A percentile compares a stretch with the other conserved stretches of the same genome.
phyloP scores from a whole-genome alignment of 768 basidiomycete species.

The Rhodotorula diobovata region DNA sequence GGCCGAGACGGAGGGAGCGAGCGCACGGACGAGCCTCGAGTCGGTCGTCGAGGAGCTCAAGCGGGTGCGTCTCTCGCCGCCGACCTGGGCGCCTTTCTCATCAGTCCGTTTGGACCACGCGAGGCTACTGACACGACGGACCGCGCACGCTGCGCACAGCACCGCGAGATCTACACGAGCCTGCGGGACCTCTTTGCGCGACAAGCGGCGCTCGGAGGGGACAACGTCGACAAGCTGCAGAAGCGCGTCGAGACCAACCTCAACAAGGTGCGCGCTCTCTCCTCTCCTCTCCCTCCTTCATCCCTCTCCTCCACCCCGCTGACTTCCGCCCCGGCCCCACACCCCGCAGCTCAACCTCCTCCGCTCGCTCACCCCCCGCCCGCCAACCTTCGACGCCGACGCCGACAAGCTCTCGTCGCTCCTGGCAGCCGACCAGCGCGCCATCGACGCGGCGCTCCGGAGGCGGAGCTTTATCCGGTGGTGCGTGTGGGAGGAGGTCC shows the following conservation, averaged over 20 bases:
- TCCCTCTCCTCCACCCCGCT: too few species aligned
- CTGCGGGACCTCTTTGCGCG: slow-evolving; percentile 30
- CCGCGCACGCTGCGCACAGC: slow-evolving; percentile 39
- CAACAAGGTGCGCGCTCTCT: slow-evolving; percentile 52
- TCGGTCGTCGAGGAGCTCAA: slow-evolving; percentile 29
- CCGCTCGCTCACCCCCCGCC: slow-evolving; percentile 1
- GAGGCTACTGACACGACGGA: slow-evolving; percentile 28
- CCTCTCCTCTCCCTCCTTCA: neutral
- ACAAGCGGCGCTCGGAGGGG: slow-evolving; percentile 79
- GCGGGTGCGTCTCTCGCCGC: slow-evolving; percentile 37
- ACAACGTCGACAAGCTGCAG: slow-evolving; percentile 79
- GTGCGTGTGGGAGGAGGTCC: slow-evolving; percentile 30
- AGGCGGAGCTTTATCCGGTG: slow-evolving; percentile 75
- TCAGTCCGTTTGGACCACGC: neutral
- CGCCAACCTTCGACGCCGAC: slow-evolving; percentile 49
- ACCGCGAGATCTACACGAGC: slow-evolving; percentile 51
- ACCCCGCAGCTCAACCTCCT: slow-evolving; percentile 16
- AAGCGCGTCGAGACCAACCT: slow-evolving; percentile 75
- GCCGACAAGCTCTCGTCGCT: slow-evolving; percentile 65
- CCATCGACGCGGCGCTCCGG: slow-evolving; percentile 67
- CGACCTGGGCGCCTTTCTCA: neutral
- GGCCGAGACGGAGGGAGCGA: slow-evolving; percentile 42
- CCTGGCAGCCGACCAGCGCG: slow-evolving; percentile 81
- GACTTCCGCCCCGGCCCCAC: too few species aligned
- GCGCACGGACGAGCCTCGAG: slow-evolving; percentile 45